Base-by-base conservation (phyloP, 140 eudicot species). In the Oenanthe javanica region DNA sequence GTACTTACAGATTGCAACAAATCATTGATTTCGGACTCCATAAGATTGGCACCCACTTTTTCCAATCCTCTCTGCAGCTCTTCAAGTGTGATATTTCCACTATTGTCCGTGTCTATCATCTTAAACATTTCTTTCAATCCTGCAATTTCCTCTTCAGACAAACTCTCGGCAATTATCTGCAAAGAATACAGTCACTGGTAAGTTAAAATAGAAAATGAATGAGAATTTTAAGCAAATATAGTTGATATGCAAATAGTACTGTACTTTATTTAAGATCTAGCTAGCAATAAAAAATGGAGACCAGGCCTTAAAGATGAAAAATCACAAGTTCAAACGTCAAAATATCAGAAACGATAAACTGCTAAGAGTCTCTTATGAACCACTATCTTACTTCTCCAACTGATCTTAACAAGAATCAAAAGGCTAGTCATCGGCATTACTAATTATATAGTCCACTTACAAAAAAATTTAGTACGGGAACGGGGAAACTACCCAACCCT, bases 121-220 rank as follows among this genome's bases (percentile, higher is more conserved):
- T 87, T 87, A 72, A 87, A 87, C 90, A 87, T 85, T 74, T 87
- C 84, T 80, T 80, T 85, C 36, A 87, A 84, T 72, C 88, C 90
- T n/a, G 84, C 88, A 77, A 87, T 87, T 80, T 87, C 90, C 82
- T 87, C 90, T 74, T 82, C 90, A 14, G 88, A 87, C 47, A 87
- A 49, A 82, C 80, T 77, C 90, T 82, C 85, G 4, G 88, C 90
- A 48, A 87, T 85, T 79, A 85, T 81, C 90, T 87, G 84, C 23
- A 80, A 77, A 18, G 14, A 50, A 42, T 12, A 16, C 6, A 80
- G 15, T 38, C 57, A 67, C 52, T 9, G 31, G 43, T 52, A 72
- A 76, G 46, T 19, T 46, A 15, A 38, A 69, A 48, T 43, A 71
- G 14, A 40, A 46, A 81, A 48, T 59, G 57, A n/a, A 14, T 38